Evolutionary conservation across 495 filamentous ascomycete species (phyloP), one percentile per base, ranked within the genome.

Genomic region (Margaritispora aquatica): DNA sequence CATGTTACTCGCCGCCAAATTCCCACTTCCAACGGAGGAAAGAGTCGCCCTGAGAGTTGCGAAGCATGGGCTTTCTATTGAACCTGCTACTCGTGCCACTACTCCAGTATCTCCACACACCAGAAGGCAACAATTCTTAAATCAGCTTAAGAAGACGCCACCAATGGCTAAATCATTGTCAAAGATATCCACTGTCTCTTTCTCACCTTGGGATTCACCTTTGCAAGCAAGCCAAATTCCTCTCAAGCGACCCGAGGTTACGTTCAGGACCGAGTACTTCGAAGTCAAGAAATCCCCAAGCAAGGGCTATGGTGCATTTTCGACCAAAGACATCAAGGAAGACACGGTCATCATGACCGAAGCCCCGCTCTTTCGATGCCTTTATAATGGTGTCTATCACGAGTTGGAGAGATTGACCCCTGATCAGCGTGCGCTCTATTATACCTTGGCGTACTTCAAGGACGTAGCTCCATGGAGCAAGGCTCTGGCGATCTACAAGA

Each of bases 251-350:
- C 17, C 59, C 26, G 26, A 27, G 23, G 24, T 27, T 21, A 47
- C 56, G 9, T 65, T 67, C 44, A 31, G n/a, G 1, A 65, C 59
- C 19, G 62, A 67, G 26, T 58, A 53, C 31, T 67, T 64, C 26
- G 62, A 62, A 20, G 62, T 63, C 20, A 26, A 54, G 1, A n/a
- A 21, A 19, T 60, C 59, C 15, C 24, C 55, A 0, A 67, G 64
- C 21, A 54, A 52, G 8, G 65, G 65, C 0, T 58, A 49, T 29
- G 65, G 58, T 21, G 62, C 62, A 4, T 67, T 64, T 20, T 59
- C 65, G 1, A 54, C 23, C 9, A 57, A 55, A 22, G 34, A 67
- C 15, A 67, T 67, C 23, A 26, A 51, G 23, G 24, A 15, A 11
- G 59, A 31, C 8, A 60, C 59, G 0, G n/a, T 62, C 23, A 61